Evolutionary conservation across 805 yeast species (phyloP).

Genomic region (Lachancea dasiensis): DNA sequence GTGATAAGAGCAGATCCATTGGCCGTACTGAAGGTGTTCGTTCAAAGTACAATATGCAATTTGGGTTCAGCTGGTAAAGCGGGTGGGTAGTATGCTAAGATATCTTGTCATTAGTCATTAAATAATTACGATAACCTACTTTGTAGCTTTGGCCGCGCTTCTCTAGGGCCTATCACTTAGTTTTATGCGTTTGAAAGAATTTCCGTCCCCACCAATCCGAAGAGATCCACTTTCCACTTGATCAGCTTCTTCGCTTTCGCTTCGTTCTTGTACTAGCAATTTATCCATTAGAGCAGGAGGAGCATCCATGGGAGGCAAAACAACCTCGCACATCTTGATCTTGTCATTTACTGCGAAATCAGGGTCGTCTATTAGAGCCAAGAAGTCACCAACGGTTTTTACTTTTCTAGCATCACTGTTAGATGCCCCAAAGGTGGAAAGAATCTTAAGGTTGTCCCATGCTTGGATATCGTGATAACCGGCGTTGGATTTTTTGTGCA

Average conservation of each 20-base stretch:
- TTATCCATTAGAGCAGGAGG: slow-evolving; percentile 29
- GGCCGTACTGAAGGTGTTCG: no score
- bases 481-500: slow-evolving; percentile 48
- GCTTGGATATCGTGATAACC: slow-evolving; percentile 55
- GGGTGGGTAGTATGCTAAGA: no score
- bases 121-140: neutral
- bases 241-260: neutral
- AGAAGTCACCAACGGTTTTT: slow-evolving; percentile 44
- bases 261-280: slow-evolving; percentile 6
- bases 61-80: no score
- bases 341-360: slow-evolving; percentile 38
- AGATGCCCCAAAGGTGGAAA: slow-evolving; percentile 51
- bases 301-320: slow-evolving; percentile 56
- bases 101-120: no score
- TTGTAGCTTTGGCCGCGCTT: neutral
- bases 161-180: neutral
- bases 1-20: no score
- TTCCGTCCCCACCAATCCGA: no score
- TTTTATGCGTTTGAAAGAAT: slow-evolving; percentile 2
- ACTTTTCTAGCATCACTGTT: slow-evolving; percentile 40
- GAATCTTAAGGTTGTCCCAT: slow-evolving; percentile 47
- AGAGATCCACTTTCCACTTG: neutral
- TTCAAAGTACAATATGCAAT: no score
- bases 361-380: slow-evolving; percentile 36
- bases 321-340: slow-evolving; percentile 51